Evolutionary conservation across 768 basidiomycete species (phyloP), one percentile per base, ranked within the genome.

Genomic region (Podaxis sp.): DNA sequence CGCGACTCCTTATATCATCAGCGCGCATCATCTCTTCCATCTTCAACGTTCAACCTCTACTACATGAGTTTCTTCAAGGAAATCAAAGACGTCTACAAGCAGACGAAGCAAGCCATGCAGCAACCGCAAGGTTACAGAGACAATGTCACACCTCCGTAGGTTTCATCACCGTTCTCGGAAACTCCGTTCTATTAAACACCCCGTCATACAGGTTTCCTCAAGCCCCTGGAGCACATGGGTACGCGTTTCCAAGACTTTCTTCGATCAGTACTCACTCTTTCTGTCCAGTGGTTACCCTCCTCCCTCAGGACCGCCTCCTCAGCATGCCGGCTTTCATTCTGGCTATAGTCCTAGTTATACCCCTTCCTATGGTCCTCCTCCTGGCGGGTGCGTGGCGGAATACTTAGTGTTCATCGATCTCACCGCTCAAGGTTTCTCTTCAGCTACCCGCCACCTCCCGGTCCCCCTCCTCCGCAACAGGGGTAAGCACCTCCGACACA

Each of bases 301-400:
- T 57, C 65, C 69, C 33, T 36, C 62, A 38, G 68, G 70, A 28
- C 66, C 65, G 4, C 67, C 69, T 49, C 65, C 71, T 40, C 59
- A 59, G 19, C 6, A 57, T 15, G 46, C 71, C 26, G 79, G 77
- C 7, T 78, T 76, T 64, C 75, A 57, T 15, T 49, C 71, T 26
- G 79, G 77, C 4, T 78, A 77, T 64, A 76, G 70, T 66, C 76
- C 79, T 13, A 72, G 77, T n/a, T 82, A 83, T 64, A 69, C 76
- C 13, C 77, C 80, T 28, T 72, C 77, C 28, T 76, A 76, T 57
- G 67, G 63, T 11, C 71, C 75, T 11, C 61, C 57, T 26, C 40
- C 64, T 17, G 13, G 51, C 51, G 65, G 65, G 67, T 66, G 22
- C 13, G 64, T 63, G 40, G 28, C 13, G 13, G 15, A 39, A 19